These are phyloP conservation scores for Blastocrithidia nonstop DNA, from an alignment of 208 protist genomes.

Conservation along the genomic window DNA sequence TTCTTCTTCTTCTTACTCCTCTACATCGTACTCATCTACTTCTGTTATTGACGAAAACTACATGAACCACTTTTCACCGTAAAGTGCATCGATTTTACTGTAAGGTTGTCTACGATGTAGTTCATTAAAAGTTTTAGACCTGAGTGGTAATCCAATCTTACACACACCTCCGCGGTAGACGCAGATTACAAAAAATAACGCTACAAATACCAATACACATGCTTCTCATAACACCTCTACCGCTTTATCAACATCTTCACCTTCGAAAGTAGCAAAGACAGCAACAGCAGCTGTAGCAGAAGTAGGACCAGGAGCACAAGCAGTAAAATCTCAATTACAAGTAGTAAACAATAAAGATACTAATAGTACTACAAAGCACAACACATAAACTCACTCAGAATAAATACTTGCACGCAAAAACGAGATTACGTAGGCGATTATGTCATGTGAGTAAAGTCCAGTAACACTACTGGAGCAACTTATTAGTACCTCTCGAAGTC, in stretches of 20 bases:
- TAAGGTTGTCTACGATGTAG: constrained; percentile 61
- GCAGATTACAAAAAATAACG: constrained; percentile 1
- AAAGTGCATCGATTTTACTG: constrained; percentile 34
- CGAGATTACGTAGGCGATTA: not conserved
- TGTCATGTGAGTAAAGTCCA: constrained; percentile 11
- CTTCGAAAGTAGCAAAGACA: too few species aligned
- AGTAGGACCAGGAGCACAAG: too few species aligned
- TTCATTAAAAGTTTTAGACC: constrained; percentile 48
- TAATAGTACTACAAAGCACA: not conserved
- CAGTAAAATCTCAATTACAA: too few species aligned
- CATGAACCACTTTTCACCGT: constrained; percentile 49
- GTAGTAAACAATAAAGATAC: not conserved
- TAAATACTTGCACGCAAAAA: not conserved
- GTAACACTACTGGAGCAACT: constrained; percentile 55
- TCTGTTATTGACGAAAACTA: constrained; percentile 46
- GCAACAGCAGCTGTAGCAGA: too few species aligned
- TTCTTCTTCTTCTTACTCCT: too few species aligned
- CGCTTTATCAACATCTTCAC: not conserved
- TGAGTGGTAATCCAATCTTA: constrained; percentile 50
- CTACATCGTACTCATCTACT: too few species aligned
- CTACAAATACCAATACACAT: not conserved
- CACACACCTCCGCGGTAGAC: not conserved
- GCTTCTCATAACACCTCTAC: not conserved
- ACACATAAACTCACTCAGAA: not conserved
- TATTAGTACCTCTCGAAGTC: constrained; percentile 19